phyloP scores from a whole-genome alignment of 1,284 basidiomycete species.

The Ustilago xerochloae region DNA sequence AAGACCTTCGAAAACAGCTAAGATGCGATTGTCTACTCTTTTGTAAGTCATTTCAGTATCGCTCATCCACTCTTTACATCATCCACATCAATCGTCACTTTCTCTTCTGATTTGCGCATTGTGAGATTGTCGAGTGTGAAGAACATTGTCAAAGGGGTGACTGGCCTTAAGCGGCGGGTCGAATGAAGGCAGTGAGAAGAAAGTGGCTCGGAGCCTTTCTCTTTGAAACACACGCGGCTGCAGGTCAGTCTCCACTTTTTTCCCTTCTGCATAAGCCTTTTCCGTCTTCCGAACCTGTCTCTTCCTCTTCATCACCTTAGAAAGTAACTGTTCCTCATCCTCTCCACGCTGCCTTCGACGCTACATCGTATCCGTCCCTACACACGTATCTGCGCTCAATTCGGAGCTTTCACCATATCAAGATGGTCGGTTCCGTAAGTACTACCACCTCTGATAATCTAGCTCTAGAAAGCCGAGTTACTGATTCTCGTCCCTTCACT shows the following conservation, averaged over 20 bases:
- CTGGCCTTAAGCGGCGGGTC: no score
- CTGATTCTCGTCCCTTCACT: no score
- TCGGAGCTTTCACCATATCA: not conserved
- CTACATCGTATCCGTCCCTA: not conserved
- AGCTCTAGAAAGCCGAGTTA: not conserved
- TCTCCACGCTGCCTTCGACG: not conserved
- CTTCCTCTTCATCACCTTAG: slow-evolving; percentile 1
- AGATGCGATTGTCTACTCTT: not conserved
- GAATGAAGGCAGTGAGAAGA: no score
- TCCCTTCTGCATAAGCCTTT: not conserved
- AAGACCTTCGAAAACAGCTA: no score
- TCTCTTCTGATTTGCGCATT: no score
- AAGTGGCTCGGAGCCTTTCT: slow-evolving; percentile 10
- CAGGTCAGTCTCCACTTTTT: slow-evolving; percentile 9
- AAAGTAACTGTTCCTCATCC: not conserved
- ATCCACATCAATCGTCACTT: no score
- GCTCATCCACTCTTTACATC: no score
- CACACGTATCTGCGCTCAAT: not conserved
- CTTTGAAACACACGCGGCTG: not conserved
- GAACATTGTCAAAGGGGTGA: not conserved
- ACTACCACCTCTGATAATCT: not conserved
- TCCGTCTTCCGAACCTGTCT: slow-evolving; percentile 20
- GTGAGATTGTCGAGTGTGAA: no score
- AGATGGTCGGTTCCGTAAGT: slow-evolving; percentile 43
- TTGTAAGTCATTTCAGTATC: not conserved